Conservation (phyloP, 345 rosid species). For the Adansonia digitata region DNA sequence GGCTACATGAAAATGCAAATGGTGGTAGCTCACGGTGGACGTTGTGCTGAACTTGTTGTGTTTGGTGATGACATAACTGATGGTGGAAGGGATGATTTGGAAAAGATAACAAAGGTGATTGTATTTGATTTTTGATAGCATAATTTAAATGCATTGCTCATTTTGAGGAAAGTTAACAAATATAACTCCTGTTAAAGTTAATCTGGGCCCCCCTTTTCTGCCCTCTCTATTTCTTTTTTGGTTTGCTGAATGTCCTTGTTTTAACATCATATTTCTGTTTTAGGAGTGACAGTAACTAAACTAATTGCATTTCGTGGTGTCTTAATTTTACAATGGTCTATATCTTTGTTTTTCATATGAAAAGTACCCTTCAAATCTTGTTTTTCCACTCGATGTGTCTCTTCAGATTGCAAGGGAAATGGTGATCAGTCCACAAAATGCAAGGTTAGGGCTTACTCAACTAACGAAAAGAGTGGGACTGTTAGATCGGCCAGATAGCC, state of each 20-base stretch:
- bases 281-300: neutral
- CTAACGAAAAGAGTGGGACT: conserved; percentile 77
- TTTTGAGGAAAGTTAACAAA: neutral
- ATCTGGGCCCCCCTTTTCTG: neutral
- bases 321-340: neutral
- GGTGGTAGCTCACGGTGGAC: conserved; percentile 98
- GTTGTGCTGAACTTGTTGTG: conserved; percentile 83
- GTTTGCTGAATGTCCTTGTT: neutral
- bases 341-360: neutral
- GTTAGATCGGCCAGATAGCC: conserved; percentile 61
- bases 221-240: neutral
- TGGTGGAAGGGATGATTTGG: conserved; percentile 92
- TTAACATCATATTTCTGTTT: neutral
- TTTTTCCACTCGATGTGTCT: conserved; percentile 14
- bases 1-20: conserved; percentile 99
- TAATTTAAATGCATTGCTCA: neutral
- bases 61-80: conserved; percentile 85
- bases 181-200: neutral
- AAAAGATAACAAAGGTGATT: conserved; percentile 81
- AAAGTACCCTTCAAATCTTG: neutral
- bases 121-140: neutral
- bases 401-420: conserved; percentile 91
- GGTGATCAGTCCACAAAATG: conserved; percentile 95
- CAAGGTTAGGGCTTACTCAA: conserved; percentile 65
- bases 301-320: neutral